Conservation (phyloP, 805 yeast species). For the Lipomyces chichibuensis region DNA sequence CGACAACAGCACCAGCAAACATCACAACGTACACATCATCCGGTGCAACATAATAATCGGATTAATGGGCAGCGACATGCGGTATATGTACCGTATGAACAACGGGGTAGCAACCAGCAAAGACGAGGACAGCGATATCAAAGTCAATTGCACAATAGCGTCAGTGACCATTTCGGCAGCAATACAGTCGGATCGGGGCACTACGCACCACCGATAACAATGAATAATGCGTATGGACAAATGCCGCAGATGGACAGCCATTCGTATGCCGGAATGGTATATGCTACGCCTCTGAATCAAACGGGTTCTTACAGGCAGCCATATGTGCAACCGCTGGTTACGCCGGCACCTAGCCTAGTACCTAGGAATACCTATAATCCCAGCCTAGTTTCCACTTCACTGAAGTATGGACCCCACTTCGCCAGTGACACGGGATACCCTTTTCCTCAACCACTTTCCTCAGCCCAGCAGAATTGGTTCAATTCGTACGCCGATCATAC, state of each 20-base stretch:
- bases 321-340: neutral
- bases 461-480: neutral
- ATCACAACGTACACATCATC: neutral
- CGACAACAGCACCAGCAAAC: slow-evolving; percentile 5
- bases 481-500: slow-evolving; percentile 1
- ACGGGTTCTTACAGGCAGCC: neutral
- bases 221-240: neutral
- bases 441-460: neutral
- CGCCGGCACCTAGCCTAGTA: neutral
- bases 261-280: neutral
- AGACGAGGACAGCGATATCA: neutral
- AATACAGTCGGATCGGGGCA: neutral
- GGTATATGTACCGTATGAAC: neutral
- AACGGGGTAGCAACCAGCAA: neutral
- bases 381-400: neutral
- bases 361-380: neutral
- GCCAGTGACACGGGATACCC: neutral
- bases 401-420: neutral
- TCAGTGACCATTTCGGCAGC: neutral
- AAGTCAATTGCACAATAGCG: slow-evolving; percentile 7
- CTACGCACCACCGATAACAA: neutral
- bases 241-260: neutral
- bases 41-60: slow-evolving; percentile 3
- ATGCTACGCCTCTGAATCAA: neutral
- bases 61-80: slow-evolving; percentile 1